Evolutionary conservation across 352 stramenopile genomes (phyloP), one percentile per base, ranked within the genome.

Genomic region (Blastocystis sp.): DNA sequence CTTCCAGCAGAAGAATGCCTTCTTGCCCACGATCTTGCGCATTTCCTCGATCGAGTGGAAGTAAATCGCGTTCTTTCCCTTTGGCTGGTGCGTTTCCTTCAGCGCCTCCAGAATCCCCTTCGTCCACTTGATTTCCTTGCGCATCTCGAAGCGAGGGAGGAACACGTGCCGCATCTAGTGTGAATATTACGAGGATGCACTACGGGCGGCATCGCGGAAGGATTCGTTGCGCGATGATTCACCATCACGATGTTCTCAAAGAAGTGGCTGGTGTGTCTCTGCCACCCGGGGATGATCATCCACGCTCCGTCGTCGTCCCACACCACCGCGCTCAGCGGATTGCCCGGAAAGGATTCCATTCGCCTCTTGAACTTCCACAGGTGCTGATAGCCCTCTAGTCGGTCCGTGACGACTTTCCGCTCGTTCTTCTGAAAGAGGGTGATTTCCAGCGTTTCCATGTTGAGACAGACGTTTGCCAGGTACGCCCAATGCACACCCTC

Each of bases 261-360:
- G 65, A 89, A 89, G 39, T 89, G 79, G 66, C 55, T 77, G 1
- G 79, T 89, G 39, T 89, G 79, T 50, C 70, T 16, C 29, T 29
- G 50, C 79, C 79, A 89, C 9, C 79, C 79, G 19, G 79, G 79
- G 62, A 89, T 89, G 51, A 89, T 89, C 79, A 89, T 89, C 79
- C 79, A 89, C 3, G 79, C 62, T 6, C 74, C 74, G 12, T 66
- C 50, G 12, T 55, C 74, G 2, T 85, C 50, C 24, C 26, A 85
- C 26, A 85, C 12, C 12, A 85, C 26, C 33, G 65, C 24, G 13
- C 16, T 19, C 6, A 10, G 50, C 26, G 59, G 35, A 0, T 39
- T 0, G 12, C 21, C 21, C 33, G 74, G 74, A 6, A 85, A 85
- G 6, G 74, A 19, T 3, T 13, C 26, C 19, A 16, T 69, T 1